Percentiles rank a stretch among this genome's conserved stretches.
phyloP scores from a whole-genome alignment of 306 rosid species.

The Pterocarpus santalinus region DNA sequence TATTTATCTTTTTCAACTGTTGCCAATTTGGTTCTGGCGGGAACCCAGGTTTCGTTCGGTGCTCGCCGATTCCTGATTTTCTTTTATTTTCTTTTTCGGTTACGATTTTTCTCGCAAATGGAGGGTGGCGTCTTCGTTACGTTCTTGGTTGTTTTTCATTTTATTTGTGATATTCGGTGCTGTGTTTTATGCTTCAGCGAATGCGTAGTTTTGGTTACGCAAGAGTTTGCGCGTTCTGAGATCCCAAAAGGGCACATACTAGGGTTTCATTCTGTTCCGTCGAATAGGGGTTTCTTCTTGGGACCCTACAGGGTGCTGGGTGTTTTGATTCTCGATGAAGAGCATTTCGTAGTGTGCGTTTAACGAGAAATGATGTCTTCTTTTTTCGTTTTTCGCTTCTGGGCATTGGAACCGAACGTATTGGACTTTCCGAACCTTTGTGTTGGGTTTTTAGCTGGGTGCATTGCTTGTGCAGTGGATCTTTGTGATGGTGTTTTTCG shows the following conservation, averaged over 20 bases:
- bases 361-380: not conserved
- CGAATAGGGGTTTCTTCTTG: constrained; percentile 34
- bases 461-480: constrained; percentile 23
- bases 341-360: constrained; percentile 19
- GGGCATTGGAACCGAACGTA: not conserved
- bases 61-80: constrained; percentile 20
- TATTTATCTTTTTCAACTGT: constrained; percentile 12
- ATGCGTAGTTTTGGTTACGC: not conserved
- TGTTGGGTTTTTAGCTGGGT: constrained; percentile 18
- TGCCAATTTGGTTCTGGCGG: constrained; percentile 51
- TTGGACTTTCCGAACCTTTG: constrained; percentile 8
- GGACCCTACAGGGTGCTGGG: constrained; percentile 16
- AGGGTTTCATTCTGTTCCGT: constrained; percentile 50
- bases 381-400: not conserved
- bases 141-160: not conserved
- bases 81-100: not conserved
- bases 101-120: constrained; percentile 13
- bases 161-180: not conserved
- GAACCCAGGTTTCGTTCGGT: constrained; percentile 35
- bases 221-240: constrained; percentile 2
- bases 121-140: not conserved
- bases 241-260: constrained; percentile 43
- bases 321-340: constrained; percentile 32
- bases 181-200: not conserved
- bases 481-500: not conserved